phyloP scores from a whole-genome alignment of 225 moss, liverwort and hornwort species.

The Thuidium tamariscinum region DNA sequence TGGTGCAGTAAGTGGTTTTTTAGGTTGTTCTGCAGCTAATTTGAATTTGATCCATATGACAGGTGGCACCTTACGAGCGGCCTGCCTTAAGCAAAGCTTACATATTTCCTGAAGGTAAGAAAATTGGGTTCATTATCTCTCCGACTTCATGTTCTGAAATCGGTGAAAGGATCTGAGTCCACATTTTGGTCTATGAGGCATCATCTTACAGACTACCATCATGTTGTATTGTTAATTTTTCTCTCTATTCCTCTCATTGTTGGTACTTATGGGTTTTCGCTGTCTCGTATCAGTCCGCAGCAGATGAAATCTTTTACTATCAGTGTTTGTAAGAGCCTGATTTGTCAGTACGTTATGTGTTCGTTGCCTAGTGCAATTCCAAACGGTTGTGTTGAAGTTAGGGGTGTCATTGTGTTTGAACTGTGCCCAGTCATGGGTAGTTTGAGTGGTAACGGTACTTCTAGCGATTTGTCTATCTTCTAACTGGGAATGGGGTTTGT shows the following conservation, averaged over 20 bases:
- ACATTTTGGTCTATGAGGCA: not conserved
- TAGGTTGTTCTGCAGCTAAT: not conserved
- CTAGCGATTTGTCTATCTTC: not conserved
- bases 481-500: not conserved
- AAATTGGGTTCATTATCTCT: not conserved
- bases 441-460: not conserved
- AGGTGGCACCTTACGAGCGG: conserved; percentile 74
- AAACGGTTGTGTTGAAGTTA: not conserved
- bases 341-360: not conserved
- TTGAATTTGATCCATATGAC: not conserved
- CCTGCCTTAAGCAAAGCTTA: conserved; percentile 77
- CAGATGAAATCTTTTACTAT: not conserved
- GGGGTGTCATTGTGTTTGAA: not conserved
- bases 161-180: not conserved
- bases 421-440: not conserved
- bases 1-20: not conserved
- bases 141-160: not conserved
- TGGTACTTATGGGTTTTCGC: not conserved
- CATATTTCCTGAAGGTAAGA: conserved; percentile 39
- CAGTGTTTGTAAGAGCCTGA: not conserved
- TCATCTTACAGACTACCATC: not conserved
- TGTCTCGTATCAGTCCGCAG: not conserved
- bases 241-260: not conserved
- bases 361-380: not conserved
- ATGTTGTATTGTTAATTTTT: not conserved